Evolutionary conservation across 257 asterid species (phyloP), one percentile per base, ranked within the genome.

Genomic region (Eustoma russellianum): DNA sequence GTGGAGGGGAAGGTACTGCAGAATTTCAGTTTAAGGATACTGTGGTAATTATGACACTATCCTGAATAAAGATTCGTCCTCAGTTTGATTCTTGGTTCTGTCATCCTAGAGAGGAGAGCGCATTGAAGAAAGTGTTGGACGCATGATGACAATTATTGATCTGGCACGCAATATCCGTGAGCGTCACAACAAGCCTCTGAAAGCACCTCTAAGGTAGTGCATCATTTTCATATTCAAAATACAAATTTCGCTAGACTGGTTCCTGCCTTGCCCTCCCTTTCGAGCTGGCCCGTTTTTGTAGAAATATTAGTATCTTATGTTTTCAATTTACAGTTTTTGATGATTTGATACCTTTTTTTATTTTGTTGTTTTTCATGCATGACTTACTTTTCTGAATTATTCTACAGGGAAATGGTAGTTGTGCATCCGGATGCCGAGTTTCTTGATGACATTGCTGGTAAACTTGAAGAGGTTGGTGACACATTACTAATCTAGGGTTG

Each of bases 141-240:
- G 95, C 19, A 92, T 92, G 99, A 92, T 72, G 81, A 88, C 81
- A 17, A 74, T 88, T 50, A 88, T 83, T 45, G 97, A 92, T 73
- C 93, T 80, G 52, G 94, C 86, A 5, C 86, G 98, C 17, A 92
- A 88, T 60, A 85, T 88, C 33, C 97, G 99, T 10, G 99, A 92
- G 76, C 93, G 94, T 52, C 94, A 83, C 49, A 85, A 78, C 74
- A 88, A 83, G 67, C 95, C 99, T 66, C 90, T 92, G 12, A 92
- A 92, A 68, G 71, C 87, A 16, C 99, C 99, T 19, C 77, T 92
- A 0, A 58, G 72, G 81, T 75, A 53, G 57, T 44, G 57, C 61
- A 41, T 60, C 41, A 35, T 19, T 48, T 30, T 40, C 38, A 14
- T 40, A 46, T 46, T 13, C 14, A 16, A 28, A 1, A 13, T 13